Evolutionary conservation across 2,329 filamentous ascomycete genomes (phyloP).

Genomic region (Fusarium xylarioides): DNA sequence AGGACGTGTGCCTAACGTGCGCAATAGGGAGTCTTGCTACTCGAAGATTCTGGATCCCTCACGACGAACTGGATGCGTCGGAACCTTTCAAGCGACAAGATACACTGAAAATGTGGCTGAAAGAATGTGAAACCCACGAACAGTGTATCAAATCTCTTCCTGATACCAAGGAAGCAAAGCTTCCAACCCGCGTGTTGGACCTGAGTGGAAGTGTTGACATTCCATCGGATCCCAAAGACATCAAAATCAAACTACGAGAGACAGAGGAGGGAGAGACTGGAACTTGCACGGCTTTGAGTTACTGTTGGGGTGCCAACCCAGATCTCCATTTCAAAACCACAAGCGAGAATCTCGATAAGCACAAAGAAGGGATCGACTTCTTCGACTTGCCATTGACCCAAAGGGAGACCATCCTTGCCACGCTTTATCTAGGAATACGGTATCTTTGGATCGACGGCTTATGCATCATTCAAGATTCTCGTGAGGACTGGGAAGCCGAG

Average conservation of each 20-base stretch:
- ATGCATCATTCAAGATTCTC: conserved; percentile 10
- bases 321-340: background rate
- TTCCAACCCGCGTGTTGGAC: background rate
- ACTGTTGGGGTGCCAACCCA: conserved; percentile 6
- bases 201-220: background rate
- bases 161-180: background rate
- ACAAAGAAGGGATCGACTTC: background rate
- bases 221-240: background rate
- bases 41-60: background rate
- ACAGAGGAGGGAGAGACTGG: background rate
- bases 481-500: conserved; percentile 5
- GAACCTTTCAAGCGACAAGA: background rate
- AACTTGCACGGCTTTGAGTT: background rate
- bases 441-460: conserved; percentile 15
- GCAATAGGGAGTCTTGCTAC: background rate
- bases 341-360: background rate
- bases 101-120: background rate
- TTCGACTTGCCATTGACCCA: background rate
- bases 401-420: background rate
- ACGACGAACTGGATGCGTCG: background rate
- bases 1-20: accelerated
- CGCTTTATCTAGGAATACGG: background rate
- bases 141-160: background rate
- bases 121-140: background rate
- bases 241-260: background rate